Evolutionary conservation across 345 rosid genomes (phyloP).

Genomic region (Cochlearia excelsa): DNA sequence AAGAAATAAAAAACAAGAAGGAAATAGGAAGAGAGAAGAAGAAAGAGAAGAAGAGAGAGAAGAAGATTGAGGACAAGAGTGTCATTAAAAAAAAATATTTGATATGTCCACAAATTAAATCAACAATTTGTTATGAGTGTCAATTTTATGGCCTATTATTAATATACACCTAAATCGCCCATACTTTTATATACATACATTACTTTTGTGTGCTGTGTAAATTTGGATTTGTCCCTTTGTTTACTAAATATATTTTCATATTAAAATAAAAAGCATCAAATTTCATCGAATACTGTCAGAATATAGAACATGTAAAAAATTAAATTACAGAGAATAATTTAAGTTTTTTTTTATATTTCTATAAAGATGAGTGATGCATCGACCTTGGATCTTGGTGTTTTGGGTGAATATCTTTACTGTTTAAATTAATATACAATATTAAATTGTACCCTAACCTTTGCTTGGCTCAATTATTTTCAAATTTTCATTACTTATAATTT

Average conservation of each 20-base stretch:
- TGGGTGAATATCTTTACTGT: conserved; percentile 25
- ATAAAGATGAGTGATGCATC: conserved; percentile 20
- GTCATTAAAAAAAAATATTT: no score
- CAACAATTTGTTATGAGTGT: no score
- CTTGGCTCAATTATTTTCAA: no score
- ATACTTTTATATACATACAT: no score
- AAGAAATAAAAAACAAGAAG: no score
- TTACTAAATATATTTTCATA: conserved; percentile 7
- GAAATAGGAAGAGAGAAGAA: no score
- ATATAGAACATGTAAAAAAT: conserved; percentile 28
- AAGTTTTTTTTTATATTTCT: conserved; percentile 7
- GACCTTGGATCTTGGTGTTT: conserved; percentile 30
- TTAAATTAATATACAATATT: no score
- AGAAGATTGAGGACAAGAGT: no score
- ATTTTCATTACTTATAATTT: background rate
- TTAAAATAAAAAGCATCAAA: conserved; percentile 12
- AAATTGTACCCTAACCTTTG: background rate
- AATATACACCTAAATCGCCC: no score
- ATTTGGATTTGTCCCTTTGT: conserved; percentile 30
- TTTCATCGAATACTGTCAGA: conserved; percentile 38
- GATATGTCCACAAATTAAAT: no score
- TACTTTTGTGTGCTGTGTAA: conserved; percentile 36
- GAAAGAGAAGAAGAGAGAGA: no score
- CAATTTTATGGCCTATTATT: no score
- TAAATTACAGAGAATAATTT: conserved; percentile 15